phyloP scores from a whole-genome alignment of 129 eudicot genomes.

The Cynara cardunculus region DNA sequence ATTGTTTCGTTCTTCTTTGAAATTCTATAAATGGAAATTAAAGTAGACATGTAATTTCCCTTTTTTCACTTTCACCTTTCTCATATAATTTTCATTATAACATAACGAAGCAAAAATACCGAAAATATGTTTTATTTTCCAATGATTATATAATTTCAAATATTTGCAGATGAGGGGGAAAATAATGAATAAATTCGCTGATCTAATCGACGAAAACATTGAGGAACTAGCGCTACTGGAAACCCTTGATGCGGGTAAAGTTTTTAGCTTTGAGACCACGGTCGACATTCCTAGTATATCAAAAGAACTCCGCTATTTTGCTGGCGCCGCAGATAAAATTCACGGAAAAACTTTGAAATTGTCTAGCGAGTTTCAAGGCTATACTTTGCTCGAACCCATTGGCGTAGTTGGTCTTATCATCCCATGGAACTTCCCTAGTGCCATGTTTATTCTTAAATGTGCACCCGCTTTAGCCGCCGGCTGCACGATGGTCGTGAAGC shows the following conservation, averaged over 20 bases:
- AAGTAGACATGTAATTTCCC: neutral
- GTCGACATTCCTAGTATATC: slow-evolving; percentile 51
- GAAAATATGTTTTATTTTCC: neutral
- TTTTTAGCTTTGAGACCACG: slow-evolving; percentile 33
- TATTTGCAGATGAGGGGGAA: slow-evolving; percentile 60
- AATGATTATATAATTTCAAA: neutral
- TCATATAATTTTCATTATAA: neutral
- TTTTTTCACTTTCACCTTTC: neutral
- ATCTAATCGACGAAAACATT: slow-evolving; percentile 52
- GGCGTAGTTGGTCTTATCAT: slow-evolving; percentile 85
- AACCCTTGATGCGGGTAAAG: slow-evolving; percentile 65
- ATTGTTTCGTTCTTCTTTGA: neutral
- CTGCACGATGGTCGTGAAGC: slow-evolving; percentile 88
- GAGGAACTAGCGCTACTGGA: slow-evolving; percentile 75
- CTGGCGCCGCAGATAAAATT: slow-evolving; percentile 94
- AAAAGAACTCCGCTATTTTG: slow-evolving; percentile 59
- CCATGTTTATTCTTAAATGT: slow-evolving; percentile 67
- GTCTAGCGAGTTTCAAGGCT: slow-evolving; percentile 61
- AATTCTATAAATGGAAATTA: neutral
- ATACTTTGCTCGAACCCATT: slow-evolving; percentile 74
- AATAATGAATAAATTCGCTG: slow-evolving; percentile 73
- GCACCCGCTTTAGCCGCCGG: slow-evolving; percentile 92
- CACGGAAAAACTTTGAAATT: slow-evolving; percentile 77
- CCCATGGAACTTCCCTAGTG: slow-evolving; percentile 87
- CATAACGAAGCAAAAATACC: neutral